Conservation (phyloP, 1,284 basidiomycete genomes). For the Trametes pubescens region DNA sequence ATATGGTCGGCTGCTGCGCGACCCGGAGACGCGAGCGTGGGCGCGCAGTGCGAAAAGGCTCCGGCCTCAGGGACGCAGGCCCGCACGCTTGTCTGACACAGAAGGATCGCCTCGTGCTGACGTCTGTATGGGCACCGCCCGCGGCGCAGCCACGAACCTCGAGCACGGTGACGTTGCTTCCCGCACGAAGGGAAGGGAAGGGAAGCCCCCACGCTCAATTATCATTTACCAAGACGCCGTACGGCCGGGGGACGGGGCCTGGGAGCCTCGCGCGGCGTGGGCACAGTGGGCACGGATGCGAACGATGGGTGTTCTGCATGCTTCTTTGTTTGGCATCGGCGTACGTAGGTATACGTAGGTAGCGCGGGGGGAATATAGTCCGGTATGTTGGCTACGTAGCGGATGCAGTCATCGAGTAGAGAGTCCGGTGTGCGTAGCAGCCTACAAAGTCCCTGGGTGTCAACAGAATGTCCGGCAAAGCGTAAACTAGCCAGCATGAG, state of each 20-base stretch:
- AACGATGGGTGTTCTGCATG: conserved; percentile 6
- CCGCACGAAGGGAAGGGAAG: background rate
- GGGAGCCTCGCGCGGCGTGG: background rate
- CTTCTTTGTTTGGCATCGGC: conserved; percentile 14
- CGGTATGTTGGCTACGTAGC: conserved; percentile 16
- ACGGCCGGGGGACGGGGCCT: background rate
- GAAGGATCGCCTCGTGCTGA: conserved; percentile 6
- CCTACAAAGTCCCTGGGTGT: conserved; percentile 26
- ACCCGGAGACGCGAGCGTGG: background rate
- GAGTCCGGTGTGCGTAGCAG: background rate
- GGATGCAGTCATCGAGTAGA: background rate
- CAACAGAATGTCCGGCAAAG: conserved; percentile 11
- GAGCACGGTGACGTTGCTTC: too few relatives aligned
- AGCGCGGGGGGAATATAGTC: conserved; percentile 4
- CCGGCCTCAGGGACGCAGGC: conserved; percentile 8
- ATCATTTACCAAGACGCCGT: too few relatives aligned
- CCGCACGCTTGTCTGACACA: background rate
- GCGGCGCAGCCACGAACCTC: background rate
- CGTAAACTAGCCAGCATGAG: conserved; percentile 19
- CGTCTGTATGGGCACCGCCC: background rate
- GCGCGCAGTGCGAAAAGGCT: background rate
- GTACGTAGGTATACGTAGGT: conserved; percentile 12
- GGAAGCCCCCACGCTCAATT: too few relatives aligned
- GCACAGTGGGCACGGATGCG: background rate
- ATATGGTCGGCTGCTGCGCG: conserved; percentile 16